These are phyloP conservation scores for Exophiala phaeomuriformis DNA, from an alignment of 2,329 filamentous ascomycete species.

Conservation along the genomic window DNA sequence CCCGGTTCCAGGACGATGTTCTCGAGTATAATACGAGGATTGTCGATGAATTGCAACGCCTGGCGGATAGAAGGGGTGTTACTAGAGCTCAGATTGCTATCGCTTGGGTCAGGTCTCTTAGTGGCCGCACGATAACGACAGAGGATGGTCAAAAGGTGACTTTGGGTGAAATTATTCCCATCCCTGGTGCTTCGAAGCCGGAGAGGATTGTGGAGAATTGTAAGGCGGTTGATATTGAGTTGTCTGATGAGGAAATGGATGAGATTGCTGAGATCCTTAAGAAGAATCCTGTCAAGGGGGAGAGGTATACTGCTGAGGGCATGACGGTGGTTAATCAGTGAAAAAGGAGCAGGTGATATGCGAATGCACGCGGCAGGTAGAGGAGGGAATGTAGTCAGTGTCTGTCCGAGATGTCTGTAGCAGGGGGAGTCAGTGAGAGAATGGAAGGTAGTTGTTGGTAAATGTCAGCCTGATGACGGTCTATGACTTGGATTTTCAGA, in stretches of 20 bases:
- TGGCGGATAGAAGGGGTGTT: slow-evolving; percentile 41
- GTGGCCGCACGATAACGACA: slow-evolving; percentile 27
- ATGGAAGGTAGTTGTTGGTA: too few species aligned
- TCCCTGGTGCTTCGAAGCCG: slow-evolving; percentile 36
- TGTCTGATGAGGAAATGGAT: slow-evolving; percentile 45
- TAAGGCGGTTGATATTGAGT: slow-evolving; percentile 35
- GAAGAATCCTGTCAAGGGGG: slow-evolving; percentile 27
- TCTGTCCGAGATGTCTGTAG: too few species aligned
- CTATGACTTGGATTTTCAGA: too few species aligned
- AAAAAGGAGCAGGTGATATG: neutral
- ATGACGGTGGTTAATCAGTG: slow-evolving; percentile 7
- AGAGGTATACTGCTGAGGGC: slow-evolving; percentile 8
- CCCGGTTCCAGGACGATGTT: slow-evolving; percentile 47
- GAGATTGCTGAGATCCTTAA: slow-evolving; percentile 44
- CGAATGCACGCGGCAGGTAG: too few species aligned
- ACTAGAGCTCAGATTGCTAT: slow-evolving; percentile 44
- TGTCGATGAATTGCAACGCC: slow-evolving; percentile 38
- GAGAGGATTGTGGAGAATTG: slow-evolving; percentile 38
- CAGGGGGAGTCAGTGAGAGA: too few species aligned
- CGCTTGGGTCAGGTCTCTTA: slow-evolving; percentile 43
- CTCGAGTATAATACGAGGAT: slow-evolving; percentile 46
- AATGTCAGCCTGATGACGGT: too few species aligned
- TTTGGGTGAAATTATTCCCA: slow-evolving; percentile 34
- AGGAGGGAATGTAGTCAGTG: too few species aligned
- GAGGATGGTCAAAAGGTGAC: slow-evolving; percentile 17